Conservation (phyloP, 768 basidiomycete species). For the Mycena crocata region DNA sequence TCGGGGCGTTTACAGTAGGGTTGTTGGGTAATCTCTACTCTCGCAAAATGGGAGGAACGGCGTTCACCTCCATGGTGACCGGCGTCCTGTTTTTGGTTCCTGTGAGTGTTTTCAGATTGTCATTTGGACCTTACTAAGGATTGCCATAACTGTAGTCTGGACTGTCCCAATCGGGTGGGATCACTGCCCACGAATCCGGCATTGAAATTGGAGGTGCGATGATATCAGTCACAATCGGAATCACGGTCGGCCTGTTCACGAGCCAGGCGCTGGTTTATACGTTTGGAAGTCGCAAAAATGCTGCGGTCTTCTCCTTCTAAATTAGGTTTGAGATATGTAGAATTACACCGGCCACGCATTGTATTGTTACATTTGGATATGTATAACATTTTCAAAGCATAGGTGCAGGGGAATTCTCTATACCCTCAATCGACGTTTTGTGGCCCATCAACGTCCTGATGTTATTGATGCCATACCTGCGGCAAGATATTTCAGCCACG, state of each 20-base stretch:
- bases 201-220: conserved; percentile 90
- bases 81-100: conserved; percentile 90
- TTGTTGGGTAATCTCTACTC: conserved; percentile 86
- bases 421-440: conserved; percentile 91
- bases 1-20: conserved; percentile 87
- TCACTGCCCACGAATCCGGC: conserved; percentile 82
- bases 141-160: conserved; percentile 75
- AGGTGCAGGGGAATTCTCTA: conserved; percentile 91
- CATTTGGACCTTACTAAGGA: conserved; percentile 14
- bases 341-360: conserved; percentile 21
- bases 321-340: conserved; percentile 15
- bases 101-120: conserved; percentile 57
- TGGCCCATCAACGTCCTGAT: conserved; percentile 97
- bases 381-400: conserved; percentile 70
- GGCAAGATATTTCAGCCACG: neutral
- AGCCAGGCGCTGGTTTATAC: conserved; percentile 89
- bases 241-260: conserved; percentile 91
- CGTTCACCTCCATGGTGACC: conserved; percentile 92
- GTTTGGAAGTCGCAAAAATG: conserved; percentile 86
- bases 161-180: conserved; percentile 87
- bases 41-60: conserved; percentile 84
- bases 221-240: conserved; percentile 92
- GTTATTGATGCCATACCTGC: conserved; percentile 97
- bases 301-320: conserved; percentile 88
- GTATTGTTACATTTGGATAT: conserved; percentile 42